These are phyloP conservation scores for Fusarium succisae DNA, from an alignment of 2,329 filamentous ascomycete species.

Conservation along the genomic window DNA sequence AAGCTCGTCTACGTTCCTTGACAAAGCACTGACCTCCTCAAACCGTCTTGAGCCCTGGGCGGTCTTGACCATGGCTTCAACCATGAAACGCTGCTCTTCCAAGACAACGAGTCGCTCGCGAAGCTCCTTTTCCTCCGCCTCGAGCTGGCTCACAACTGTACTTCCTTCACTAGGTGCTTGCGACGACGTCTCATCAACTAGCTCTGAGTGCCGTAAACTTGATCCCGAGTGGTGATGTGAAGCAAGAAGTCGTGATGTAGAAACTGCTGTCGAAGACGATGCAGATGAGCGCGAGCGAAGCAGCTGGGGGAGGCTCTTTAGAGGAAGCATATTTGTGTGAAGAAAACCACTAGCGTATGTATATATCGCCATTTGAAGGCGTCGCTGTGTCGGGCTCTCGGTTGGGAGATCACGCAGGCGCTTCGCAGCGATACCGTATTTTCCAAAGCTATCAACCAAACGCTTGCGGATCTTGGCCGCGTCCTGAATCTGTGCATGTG, in stretches of 20 bases:
- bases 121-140: constrained; percentile 84
- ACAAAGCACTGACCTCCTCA: constrained; percentile 84
- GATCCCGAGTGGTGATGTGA: constrained; percentile 49
- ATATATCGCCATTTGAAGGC: constrained; percentile 84
- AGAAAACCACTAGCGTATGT: constrained; percentile 84
- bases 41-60: constrained; percentile 81
- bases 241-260: constrained; percentile 46
- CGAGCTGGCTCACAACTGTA: constrained; percentile 67
- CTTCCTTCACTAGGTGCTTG: constrained; percentile 59
- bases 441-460: constrained; percentile 86
- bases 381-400: constrained; percentile 74
- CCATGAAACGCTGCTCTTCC: constrained; percentile 91
- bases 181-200: constrained; percentile 57
- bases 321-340: constrained; percentile 88
- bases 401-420: constrained; percentile 83
- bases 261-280: constrained; percentile 39
- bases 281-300: constrained; percentile 59
- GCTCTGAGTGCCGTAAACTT: constrained; percentile 58
- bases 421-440: constrained; percentile 85
- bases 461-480: constrained; percentile 90
- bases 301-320: constrained; percentile 78
- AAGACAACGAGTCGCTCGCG: constrained; percentile 83
- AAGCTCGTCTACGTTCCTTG: constrained; percentile 83
- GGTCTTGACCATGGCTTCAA: constrained; percentile 83
- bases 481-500: constrained; percentile 78